Conservation (phyloP, 176 grass and related monocot genomes). For the Aegilops tauschii region DNA sequence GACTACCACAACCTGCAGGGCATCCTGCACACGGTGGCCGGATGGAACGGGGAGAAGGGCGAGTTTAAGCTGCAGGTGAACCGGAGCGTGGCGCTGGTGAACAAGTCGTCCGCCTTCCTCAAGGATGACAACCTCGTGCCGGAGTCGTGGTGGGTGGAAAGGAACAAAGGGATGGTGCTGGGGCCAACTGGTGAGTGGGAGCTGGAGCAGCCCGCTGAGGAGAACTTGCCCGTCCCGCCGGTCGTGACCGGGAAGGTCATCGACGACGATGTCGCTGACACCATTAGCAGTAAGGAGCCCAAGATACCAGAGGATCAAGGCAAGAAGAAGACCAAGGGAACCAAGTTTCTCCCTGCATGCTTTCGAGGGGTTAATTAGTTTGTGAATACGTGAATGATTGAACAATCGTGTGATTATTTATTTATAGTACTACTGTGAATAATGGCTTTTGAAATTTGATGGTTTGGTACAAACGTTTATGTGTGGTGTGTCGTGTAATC, state of each 20-base stretch:
- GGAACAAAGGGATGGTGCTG: constrained; percentile 79
- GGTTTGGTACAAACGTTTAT: neutral
- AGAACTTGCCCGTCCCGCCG: constrained; percentile 59
- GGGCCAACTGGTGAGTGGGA: constrained; percentile 53
- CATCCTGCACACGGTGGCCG: constrained; percentile 73
- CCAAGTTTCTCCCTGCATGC: constrained; percentile 15
- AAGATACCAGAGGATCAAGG: neutral
- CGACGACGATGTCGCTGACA: neutral
- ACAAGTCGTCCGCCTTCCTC: constrained; percentile 79
- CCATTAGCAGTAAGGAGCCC: neutral
- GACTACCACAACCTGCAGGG: constrained; percentile 97
- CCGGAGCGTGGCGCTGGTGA: constrained; percentile 75
- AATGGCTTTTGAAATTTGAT: neutral
- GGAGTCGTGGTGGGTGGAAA: constrained; percentile 91
- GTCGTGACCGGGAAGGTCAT: constrained; percentile 18
- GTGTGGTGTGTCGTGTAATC: neutral
- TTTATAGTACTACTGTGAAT: neutral
- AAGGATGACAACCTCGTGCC: constrained; percentile 75
- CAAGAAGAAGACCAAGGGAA: neutral
- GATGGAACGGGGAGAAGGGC: constrained; percentile 56
- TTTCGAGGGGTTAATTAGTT: constrained; percentile 10
- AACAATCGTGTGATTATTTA: neutral
- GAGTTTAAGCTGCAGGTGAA: constrained; percentile 78
- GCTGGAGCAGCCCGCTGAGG: constrained; percentile 41
- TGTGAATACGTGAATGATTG: constrained; percentile 13